Base-by-base conservation (phyloP, 345 rosid species). In the Camelina hispida region DNA sequence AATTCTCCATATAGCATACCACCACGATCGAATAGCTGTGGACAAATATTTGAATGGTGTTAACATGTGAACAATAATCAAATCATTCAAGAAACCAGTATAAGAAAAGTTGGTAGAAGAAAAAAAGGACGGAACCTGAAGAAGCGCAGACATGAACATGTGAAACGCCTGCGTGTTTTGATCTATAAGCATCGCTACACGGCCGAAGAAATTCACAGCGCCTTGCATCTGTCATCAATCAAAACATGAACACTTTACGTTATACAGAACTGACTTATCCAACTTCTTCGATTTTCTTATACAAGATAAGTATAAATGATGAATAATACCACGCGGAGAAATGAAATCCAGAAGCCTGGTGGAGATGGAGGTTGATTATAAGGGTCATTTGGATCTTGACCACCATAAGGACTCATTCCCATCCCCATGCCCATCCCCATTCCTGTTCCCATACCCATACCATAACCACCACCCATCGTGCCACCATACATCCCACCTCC, bases 311-410 rank as follows among this genome's bases (percentile, higher is more conserved):
- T 14, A 81, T 16, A 35, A 44, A 74, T 44, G 22, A n/a, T 52
- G 71, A 61, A 73, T 2, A 37, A 55, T 81, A 96, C 99, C 94
- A 92, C 96, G 2, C 81, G 87, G 60, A 93, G 93, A 78, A 96
- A 93, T 65, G 98, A 93, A 67, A 96, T 86, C 99, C 99, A 96
- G 75, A 96, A 93, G 62, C 99, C 90, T 20, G 99, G 99, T n/a
- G 99, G 98, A 63, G 95, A 85, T 35, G 97, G 72, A 30, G 98
- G 97, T 73, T 78, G 83, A 51, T 90, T 94, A 77, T 61, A 84
- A 57, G 98, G 98, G 82, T 92, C 86, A 68, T 91, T 94, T 3
- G 92, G 96, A 85, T 90, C 97, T 84, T 90, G 98, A 77, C 79
- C 91, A 66, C 96, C 98, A 71, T 86, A 86, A 37, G 91, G 96